Evolutionary conservation across 805 yeast species (phyloP), one percentile per base, ranked within the genome.

Genomic region (Yamadazyma phyllophila): DNA sequence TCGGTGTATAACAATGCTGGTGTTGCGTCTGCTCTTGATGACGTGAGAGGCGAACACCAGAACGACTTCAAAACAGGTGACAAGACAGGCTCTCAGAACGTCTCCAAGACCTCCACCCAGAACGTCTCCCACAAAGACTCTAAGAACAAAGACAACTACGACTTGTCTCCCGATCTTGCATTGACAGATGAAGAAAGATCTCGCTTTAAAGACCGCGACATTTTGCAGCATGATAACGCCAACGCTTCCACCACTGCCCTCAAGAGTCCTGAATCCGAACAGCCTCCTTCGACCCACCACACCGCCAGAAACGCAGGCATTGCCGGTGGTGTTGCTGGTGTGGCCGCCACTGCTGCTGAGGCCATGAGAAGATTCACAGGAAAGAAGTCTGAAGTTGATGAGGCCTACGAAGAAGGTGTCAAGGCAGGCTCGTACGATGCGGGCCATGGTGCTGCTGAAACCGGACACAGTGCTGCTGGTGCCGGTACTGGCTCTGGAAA

Each of bases 1-100:
- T 66, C 71, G 3, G 58, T 62, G n/a, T 64, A 41, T 54, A 67
- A 67, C 44, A 26, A 49, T 8, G 56, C 45, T 3, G 72, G 69
- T 13, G 47, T 66, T 34, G 45, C 33, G 15, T 41, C 58, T 16
- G 67, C 62, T 7, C 4, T 39, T n/a, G 38, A 24, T 17, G 49
- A 26, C 24, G 45, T n/a, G 11, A 29, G 15, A 7, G 40, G 26
- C 26, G 43, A 42, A 41, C 50, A n/a, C n/a, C n/a, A n/a, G n/a
- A n/a, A n/a, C n/a, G n/a, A n/a, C n/a, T n/a, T n/a, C n/a, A n/a
- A n/a, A n/a, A n/a, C 47, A 12, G 55, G 45, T 37, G 41, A 20
- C 24, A 20, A 20, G 6, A 20, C 24, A 20, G 6, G 24, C 24
- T 6, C 24, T n/a, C 34, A 37, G 7, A 29, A n/a, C n/a, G n/a